These are phyloP conservation scores for Eimeria falciformis DNA, from an alignment of 169 alveolate species.

Conservation along the genomic window DNA sequence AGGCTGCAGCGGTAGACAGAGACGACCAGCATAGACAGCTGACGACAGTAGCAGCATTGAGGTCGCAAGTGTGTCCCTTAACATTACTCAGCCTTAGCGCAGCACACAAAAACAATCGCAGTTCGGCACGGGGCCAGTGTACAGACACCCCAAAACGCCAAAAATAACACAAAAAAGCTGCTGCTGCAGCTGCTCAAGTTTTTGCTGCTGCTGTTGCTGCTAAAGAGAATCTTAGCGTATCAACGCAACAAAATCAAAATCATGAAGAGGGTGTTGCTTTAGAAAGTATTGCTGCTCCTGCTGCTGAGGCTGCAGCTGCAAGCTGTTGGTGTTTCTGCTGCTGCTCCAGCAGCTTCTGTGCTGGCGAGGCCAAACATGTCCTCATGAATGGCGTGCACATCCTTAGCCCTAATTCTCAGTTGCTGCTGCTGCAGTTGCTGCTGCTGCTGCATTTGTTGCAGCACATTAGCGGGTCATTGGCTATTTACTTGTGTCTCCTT, in stretches of 20 bases:
- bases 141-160: too few relatives aligned
- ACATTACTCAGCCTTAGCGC: too few relatives aligned
- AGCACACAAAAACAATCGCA: too few relatives aligned
- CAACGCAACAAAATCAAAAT: too few relatives aligned
- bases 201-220: background rate
- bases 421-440: constrained; percentile 3
- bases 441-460: background rate
- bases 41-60: too few relatives aligned
- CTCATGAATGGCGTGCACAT: background rate
- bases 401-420: background rate
- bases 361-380: background rate
- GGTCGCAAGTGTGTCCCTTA: too few relatives aligned
- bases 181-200: background rate
- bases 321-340: background rate
- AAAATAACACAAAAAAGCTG: too few relatives aligned
- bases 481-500: background rate
- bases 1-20: too few relatives aligned
- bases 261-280: too few relatives aligned
- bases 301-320: background rate
- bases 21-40: too few relatives aligned
- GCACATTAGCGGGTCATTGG: background rate
- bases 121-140: too few relatives aligned
- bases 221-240: too few relatives aligned
- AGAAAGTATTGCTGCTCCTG: constrained; percentile 2
- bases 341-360: background rate